A percentile compares a stretch with the other conserved stretches of the same genome.
phyloP scores from a whole-genome alignment of 1,284 basidiomycete genomes.

The Pseudozyma hubeiensis region DNA sequence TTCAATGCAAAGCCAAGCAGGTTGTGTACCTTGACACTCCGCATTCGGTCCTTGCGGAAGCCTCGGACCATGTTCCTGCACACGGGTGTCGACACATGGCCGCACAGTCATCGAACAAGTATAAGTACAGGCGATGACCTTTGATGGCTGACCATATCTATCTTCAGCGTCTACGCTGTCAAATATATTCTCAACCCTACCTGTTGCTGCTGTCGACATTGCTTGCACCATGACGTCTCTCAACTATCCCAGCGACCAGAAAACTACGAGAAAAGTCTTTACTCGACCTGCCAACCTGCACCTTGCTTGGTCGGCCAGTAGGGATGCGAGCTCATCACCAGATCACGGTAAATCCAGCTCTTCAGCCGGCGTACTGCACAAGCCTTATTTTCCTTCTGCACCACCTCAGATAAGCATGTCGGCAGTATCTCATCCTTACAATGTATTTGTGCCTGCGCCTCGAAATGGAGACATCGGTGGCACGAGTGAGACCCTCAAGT shows the following conservation, averaged over 20 bases:
- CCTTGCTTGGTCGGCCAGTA: slow-evolving; percentile 22
- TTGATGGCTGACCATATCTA: no score
- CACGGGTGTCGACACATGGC: not conserved
- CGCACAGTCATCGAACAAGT: not conserved
- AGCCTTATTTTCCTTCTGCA: not conserved
- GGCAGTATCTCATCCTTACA: slow-evolving; percentile 16
- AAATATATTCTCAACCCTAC: not conserved
- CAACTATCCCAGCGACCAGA: not conserved
- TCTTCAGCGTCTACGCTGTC: no score
- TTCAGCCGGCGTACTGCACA: not conserved
- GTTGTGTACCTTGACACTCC: no score
- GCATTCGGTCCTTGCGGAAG: no score
- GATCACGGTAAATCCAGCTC: not conserved
- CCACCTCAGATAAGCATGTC: not conserved
- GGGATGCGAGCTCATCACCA: not conserved
- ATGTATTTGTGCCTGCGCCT: slow-evolving; percentile 1
- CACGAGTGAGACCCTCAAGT: not conserved
- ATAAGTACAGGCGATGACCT: not conserved
- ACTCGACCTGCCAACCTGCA: slow-evolving; percentile 28
- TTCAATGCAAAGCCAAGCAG: no score
- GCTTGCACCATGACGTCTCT: slow-evolving; percentile 6
- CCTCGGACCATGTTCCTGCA: no score
- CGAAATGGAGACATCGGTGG: not conserved
- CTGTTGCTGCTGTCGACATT: not conserved
- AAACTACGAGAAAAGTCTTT: slow-evolving; percentile 16